Percentiles rank a stretch among this genome's conserved stretches.
These are phyloP conservation scores for Ricinus communis DNA, from an alignment of 345 rosid genomes.

Conservation along the genomic window DNA sequence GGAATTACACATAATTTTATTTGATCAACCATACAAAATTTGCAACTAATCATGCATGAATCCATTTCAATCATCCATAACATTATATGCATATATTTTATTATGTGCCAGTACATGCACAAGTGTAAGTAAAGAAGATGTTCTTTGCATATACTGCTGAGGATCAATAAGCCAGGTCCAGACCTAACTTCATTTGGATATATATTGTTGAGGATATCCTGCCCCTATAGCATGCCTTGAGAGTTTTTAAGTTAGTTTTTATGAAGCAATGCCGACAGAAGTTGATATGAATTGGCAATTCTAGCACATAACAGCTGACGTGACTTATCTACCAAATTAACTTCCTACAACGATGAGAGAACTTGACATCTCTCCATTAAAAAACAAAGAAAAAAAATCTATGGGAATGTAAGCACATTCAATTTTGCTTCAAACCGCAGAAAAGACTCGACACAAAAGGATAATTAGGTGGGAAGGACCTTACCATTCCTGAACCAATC, in stretches of 20 bases:
- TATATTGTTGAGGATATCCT: neutral
- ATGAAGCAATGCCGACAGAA: neutral
- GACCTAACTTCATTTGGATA: neutral
- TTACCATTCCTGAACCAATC: conserved; percentile 77
- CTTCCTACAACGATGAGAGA: neutral
- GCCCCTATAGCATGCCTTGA: neutral
- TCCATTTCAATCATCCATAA: neutral
- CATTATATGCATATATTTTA: neutral
- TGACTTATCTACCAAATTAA: neutral
- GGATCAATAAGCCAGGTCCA: neutral
- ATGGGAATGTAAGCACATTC: neutral
- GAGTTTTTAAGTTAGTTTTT: no score
- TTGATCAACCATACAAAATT: neutral
- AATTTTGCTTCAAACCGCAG: neutral
- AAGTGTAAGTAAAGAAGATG: neutral
- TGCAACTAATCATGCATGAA: neutral
- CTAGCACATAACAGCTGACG: neutral
- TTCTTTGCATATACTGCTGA: neutral
- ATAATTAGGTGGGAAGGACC: conserved; percentile 21
- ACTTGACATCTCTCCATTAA: neutral
- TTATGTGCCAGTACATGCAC: no score
- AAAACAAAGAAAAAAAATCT: neutral
- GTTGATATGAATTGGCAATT: neutral
- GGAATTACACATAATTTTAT: no score
- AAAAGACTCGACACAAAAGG: neutral